Conservation (phyloP, 2,329 filamentous ascomycete species). For the Botrytis galanthina region DNA sequence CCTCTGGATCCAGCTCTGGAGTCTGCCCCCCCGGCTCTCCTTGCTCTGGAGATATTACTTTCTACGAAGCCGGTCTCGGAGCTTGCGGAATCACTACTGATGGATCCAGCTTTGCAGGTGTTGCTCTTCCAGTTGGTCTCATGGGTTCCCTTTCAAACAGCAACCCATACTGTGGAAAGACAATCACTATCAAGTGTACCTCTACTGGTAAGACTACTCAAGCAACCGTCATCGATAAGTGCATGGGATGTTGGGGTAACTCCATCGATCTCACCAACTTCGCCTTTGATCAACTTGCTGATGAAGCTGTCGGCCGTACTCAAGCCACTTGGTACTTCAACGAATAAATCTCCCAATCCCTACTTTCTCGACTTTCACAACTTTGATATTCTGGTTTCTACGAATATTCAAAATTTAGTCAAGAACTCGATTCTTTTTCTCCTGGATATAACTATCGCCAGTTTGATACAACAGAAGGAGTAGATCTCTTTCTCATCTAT, state of each 20-base stretch:
- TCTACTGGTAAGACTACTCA: constrained; percentile 56
- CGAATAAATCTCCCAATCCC: constrained; percentile 14
- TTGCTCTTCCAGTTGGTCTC: constrained; percentile 64
- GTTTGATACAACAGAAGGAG: constrained; percentile 1
- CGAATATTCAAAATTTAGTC: constrained; percentile 11
- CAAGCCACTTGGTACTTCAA: constrained; percentile 49
- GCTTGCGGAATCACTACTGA: constrained; percentile 64
- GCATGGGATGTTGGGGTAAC: constrained; percentile 59
- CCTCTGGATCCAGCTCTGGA: constrained; percentile 30
- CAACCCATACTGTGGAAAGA: constrained; percentile 70
- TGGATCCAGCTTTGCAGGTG: constrained; percentile 56
- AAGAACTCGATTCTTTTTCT: constrained; percentile 10
- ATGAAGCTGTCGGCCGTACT: constrained; percentile 46
- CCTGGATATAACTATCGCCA: constrained; percentile 11
- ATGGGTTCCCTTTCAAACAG: constrained; percentile 64
- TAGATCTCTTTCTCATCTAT: constrained; percentile 10
- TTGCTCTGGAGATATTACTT: constrained; percentile 67
- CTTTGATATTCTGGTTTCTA: background rate
- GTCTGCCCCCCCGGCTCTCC: constrained; percentile 38
- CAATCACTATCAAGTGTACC: constrained; percentile 63
- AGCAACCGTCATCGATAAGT: constrained; percentile 71
- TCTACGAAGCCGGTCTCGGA: constrained; percentile 67
- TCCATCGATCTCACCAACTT: constrained; percentile 58
- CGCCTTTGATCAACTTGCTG: constrained; percentile 43
- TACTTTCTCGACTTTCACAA: background rate